Evolutionary conservation across 306 rosid species (phyloP).

Genomic region (Vigna trinervia): DNA sequence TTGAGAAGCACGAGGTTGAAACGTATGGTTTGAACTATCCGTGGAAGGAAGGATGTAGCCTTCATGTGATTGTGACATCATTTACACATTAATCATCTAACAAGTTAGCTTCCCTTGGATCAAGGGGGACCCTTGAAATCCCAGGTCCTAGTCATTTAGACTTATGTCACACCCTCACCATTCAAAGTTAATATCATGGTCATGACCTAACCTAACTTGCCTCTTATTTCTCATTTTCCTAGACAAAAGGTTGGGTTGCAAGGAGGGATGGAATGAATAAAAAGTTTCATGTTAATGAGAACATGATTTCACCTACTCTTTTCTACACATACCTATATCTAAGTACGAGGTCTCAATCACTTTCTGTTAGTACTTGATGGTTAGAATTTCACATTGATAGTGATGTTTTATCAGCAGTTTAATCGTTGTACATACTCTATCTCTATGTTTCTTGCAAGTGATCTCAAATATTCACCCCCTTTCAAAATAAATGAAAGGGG

Average conservation of each 20-base stretch:
- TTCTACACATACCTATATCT: conserved; percentile 30
- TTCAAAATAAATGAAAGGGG: background rate
- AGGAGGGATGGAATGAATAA: background rate
- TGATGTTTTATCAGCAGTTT: conserved; percentile 36
- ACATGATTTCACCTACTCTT: conserved; percentile 39
- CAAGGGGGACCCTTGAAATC: background rate
- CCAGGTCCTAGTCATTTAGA: conserved; percentile 13
- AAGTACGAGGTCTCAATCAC: conserved; percentile 46
- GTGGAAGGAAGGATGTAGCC: conserved; percentile 52
- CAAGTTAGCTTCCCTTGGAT: conserved; percentile 38
- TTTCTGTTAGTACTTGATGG: conserved; percentile 51
- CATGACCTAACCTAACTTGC: conserved; percentile 32
- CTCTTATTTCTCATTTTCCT: background rate
- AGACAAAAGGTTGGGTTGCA: conserved; percentile 28
- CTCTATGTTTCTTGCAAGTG: conserved; percentile 29
- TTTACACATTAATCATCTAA: conserved; percentile 45
- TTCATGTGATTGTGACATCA: conserved; percentile 60
- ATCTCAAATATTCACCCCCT: conserved; percentile 1
- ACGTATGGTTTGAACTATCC: conserved; percentile 31
- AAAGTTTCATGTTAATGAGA: conserved; percentile 15
- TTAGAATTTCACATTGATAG: conserved; percentile 37
- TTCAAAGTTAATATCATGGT: conserved; percentile 7
- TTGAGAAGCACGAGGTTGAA: conserved; percentile 33
- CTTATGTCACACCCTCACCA: background rate
- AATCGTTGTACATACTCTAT: conserved; percentile 41